Evolutionary conservation across 2,329 filamentous ascomycete genomes (phyloP).

Genomic region (Thelonectria discophora): DNA sequence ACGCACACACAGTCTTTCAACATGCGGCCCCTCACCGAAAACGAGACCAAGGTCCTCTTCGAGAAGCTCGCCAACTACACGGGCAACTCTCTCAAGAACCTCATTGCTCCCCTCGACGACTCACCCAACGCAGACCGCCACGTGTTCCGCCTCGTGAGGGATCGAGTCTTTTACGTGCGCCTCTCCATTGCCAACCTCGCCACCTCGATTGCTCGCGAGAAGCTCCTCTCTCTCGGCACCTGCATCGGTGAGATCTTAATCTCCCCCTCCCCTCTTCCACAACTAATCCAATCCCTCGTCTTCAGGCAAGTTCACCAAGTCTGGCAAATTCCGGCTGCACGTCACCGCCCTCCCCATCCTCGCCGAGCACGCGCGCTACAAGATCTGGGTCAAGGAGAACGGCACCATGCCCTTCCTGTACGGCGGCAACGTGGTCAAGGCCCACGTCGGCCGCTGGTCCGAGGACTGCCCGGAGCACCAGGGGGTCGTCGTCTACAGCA

Average conservation of each 20-base stretch:
- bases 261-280: not conserved
- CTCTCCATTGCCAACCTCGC: slow-evolving; percentile 91
- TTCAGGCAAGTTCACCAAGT: slow-evolving; percentile 92
- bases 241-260: slow-evolving; percentile 67
- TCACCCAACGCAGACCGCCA: slow-evolving; percentile 76
- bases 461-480: slow-evolving; percentile 95
- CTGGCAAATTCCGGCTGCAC: slow-evolving; percentile 93
- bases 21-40: slow-evolving; percentile 85
- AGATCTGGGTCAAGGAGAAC: slow-evolving; percentile 96
- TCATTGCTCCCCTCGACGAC: slow-evolving; percentile 78
- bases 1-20: slow-evolving; percentile 37
- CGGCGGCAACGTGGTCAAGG: slow-evolving; percentile 83
- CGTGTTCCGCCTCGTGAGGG: slow-evolving; percentile 85
- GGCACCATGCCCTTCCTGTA: slow-evolving; percentile 98
- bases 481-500: slow-evolving; percentile 87
- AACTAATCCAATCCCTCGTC: slow-evolving; percentile 1
- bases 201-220: slow-evolving; percentile 82
- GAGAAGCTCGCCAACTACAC: slow-evolving; percentile 95
- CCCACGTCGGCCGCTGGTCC: slow-evolving; percentile 79
- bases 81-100: slow-evolving; percentile 83
- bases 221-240: slow-evolving; percentile 86
- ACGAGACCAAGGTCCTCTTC: slow-evolving; percentile 83
- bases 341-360: slow-evolving; percentile 90
- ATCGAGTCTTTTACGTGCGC: slow-evolving; percentile 90
- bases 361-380: slow-evolving; percentile 90